A percentile compares a stretch with the other conserved stretches of the same genome.
Conservation (phyloP, 768 basidiomycete species). For the Rhizopogon vinicolor region DNA sequence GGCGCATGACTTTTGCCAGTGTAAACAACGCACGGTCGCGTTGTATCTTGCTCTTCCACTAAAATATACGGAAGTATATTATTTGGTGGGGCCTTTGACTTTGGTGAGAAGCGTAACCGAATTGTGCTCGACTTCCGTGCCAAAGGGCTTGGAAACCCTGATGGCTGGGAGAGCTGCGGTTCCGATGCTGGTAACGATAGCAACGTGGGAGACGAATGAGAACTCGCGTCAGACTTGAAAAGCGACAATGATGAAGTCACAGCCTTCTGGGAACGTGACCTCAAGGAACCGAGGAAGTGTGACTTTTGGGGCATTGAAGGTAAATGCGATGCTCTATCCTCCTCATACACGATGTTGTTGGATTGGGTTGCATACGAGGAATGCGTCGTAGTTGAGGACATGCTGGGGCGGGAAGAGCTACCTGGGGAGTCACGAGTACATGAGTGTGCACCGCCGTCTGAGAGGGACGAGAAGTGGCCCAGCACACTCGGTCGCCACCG, state of each 20-base stretch:
- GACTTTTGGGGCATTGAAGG: conserved; percentile 32
- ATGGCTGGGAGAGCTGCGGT: conserved; percentile 35
- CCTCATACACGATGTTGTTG: conserved; percentile 33
- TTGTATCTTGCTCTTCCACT: conserved; percentile 22
- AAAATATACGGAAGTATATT: conserved; percentile 12
- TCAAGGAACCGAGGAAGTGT: conserved; percentile 29
- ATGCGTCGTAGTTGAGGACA: conserved; percentile 57
- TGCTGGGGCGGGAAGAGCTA: conserved; percentile 50
- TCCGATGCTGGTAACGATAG: conserved; percentile 36
- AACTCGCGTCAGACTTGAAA: conserved; percentile 21
- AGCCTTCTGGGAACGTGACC: conserved; percentile 22
- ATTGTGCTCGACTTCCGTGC: conserved; percentile 26
- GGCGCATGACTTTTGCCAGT: conserved; percentile 15
- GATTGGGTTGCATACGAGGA: conserved; percentile 38
- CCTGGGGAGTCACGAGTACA: conserved; percentile 36
- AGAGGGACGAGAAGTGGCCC: conserved; percentile 54
- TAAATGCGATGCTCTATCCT: conserved; percentile 27
- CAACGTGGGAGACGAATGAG: conserved; percentile 29
- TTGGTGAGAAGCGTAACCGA: conserved; percentile 27
- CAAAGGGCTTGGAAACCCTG: conserved; percentile 23
- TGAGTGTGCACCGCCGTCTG: conserved; percentile 38
- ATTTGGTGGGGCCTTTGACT: conserved; percentile 10
- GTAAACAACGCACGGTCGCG: conserved; percentile 26
- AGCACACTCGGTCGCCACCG: conserved; percentile 65
- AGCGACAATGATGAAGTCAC: conserved; percentile 27